Evolutionary conservation across 495 filamentous ascomycete species (phyloP).

Genomic region (Penicillium roqueforti): DNA sequence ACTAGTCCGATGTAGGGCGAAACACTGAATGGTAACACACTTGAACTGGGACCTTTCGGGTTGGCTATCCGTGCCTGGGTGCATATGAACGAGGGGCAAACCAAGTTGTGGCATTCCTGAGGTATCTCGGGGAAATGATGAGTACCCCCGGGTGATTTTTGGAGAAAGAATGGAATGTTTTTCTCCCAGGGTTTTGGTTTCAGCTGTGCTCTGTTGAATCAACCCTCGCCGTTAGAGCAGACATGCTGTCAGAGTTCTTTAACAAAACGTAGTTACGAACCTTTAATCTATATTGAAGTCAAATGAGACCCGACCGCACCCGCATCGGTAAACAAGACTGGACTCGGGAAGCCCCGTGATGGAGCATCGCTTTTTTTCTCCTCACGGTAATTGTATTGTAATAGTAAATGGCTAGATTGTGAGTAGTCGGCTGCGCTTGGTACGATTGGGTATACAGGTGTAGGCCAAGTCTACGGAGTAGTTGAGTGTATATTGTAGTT

Average conservation of each 20-base stretch:
- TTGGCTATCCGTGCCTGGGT: conserved; percentile 11
- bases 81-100: conserved; percentile 17
- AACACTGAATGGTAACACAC: conserved; percentile 5
- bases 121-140: not conserved
- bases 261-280: not conserved
- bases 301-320: conserved; percentile 2
- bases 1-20: conserved; percentile 1
- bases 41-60: not conserved
- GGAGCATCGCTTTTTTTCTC: conserved; percentile 3
- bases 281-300: not conserved
- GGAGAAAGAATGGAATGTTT: not conserved
- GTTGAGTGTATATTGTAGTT: no score
- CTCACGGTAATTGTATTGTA: conserved; percentile 10
- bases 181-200: not conserved
- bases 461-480: no score
- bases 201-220: conserved; percentile 3
- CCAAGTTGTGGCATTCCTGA: conserved; percentile 7
- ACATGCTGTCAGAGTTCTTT: not conserved
- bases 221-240: no score
- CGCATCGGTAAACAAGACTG: conserved; percentile 6
- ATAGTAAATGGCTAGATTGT: no score
- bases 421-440: not conserved
- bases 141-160: not conserved
- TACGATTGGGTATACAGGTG: no score
- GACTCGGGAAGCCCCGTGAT: conserved; percentile 22